Base-by-base conservation (phyloP, 805 yeast genomes). In the Hanseniaspora valbyensis region DNA sequence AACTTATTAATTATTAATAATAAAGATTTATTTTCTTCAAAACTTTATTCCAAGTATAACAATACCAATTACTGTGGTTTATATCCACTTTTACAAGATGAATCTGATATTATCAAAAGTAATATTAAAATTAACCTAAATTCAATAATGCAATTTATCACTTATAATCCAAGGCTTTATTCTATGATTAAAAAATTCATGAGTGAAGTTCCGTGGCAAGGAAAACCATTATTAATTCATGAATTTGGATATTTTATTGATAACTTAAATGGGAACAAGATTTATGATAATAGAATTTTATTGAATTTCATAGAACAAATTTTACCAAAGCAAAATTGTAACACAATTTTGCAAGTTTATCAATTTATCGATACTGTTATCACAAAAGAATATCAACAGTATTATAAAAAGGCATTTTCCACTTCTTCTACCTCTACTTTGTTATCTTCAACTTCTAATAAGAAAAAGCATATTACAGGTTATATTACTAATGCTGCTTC, bases 171-270 rank as follows among this genome's bases (percentile, higher is more conserved):
- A 22, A 21, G 25, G 2, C 18, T 48, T 7, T 48, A 40, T 16
- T 32, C 16, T 3, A 39, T 40, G 40, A 33, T 48, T 9, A 40
- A 48, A 16, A 25, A 48, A 3, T 38, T 40, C 18, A 28, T 48
- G 12, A 30, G 34, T 40, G 25, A 41, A n/a, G 42, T 42, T 21
- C 42, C 46, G 5, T 41, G 52, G 46, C 24, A 18, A 30, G 45
- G 33, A 21, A 45, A 21, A 13, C 50, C 53, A 14, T 78, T 83
- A 2, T 62, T 89, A 2, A 65, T 88, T 25, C 79, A 84, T 44
- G 96, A 92, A 61, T 67, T 89, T 42, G 98, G 96, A 0, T 86
- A 87, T 55, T 67, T 94, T 13, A 86, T 78, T 65, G 97, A 94
- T 60, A 29, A 39, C 9, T 24, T 51, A 33, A 33, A 40, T 13